Percentiles rank a stretch among this genome's conserved stretches.
These are phyloP conservation scores for Aspergillus felis DNA, from an alignment of 2,329 filamentous ascomycete species.

Conservation along the genomic window DNA sequence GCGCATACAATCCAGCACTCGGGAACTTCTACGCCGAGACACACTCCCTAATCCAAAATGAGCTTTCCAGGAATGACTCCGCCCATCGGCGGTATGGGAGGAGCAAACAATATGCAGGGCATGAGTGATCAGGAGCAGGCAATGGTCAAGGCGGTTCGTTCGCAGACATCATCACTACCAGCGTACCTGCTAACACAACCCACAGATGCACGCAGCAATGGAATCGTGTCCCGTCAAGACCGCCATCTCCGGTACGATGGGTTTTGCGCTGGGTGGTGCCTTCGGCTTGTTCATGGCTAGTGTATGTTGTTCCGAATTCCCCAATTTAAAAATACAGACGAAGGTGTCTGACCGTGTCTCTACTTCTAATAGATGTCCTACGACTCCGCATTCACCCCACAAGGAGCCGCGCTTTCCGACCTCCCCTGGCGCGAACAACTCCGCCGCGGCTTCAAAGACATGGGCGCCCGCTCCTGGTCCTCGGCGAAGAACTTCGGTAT, in stretches of 20 bases:
- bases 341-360: not conserved
- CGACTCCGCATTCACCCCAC: constrained; percentile 75
- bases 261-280: constrained; percentile 86
- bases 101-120: constrained; percentile 26
- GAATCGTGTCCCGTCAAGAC: constrained; percentile 90
- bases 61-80: constrained; percentile 34
- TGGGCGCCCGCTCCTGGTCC: constrained; percentile 77
- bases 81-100: constrained; percentile 26
- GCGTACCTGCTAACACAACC: not conserved
- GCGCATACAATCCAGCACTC: not conserved
- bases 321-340: not conserved
- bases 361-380: constrained; percentile 75
- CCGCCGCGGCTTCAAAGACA: constrained; percentile 83
- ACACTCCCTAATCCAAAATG: constrained; percentile 22
- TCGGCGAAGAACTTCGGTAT: constrained; percentile 93
- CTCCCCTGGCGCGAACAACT: constrained; percentile 84
- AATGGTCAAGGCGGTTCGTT: constrained; percentile 45
- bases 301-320: constrained; percentile 52
- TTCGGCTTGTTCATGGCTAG: constrained; percentile 99
- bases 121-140: constrained; percentile 46
- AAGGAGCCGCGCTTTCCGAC: constrained; percentile 52
- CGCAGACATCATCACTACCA: not conserved
- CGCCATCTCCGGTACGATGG: constrained; percentile 84
- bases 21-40: not conserved
- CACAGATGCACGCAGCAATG: constrained; percentile 76